Conservation (phyloP, 1,284 basidiomycete species). For the Sporisorium graminicola region DNA sequence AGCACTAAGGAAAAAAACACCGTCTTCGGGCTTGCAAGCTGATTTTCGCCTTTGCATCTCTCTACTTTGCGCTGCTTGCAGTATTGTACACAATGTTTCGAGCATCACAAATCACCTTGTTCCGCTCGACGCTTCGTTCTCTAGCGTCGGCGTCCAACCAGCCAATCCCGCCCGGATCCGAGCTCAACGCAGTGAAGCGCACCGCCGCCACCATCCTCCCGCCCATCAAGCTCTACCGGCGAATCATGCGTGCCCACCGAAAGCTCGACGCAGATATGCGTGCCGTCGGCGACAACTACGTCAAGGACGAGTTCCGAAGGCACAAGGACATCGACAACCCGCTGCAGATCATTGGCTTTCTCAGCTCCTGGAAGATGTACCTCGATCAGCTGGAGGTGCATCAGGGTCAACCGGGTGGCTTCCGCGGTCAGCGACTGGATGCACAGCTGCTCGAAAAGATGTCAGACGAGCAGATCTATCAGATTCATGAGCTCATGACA, state of each 20-base stretch:
- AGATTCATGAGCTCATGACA: constrained; percentile 68
- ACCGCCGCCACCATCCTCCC: constrained; percentile 59
- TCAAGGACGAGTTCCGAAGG: constrained; percentile 68
- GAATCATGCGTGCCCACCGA: constrained; percentile 64
- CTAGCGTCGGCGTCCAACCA: constrained; percentile 42
- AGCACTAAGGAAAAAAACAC: not conserved
- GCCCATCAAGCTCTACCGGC: constrained; percentile 65
- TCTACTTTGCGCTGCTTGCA: not conserved
- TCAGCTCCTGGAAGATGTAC: constrained; percentile 69
- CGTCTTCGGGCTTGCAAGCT: constrained; percentile 1
- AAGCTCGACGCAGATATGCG: constrained; percentile 66
- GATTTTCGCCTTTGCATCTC: constrained; percentile 1
- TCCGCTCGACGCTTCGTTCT: constrained; percentile 28
- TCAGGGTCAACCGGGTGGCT: constrained; percentile 39
- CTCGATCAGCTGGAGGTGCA: constrained; percentile 62
- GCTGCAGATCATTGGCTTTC: constrained; percentile 67
- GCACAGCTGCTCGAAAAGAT: constrained; percentile 60
- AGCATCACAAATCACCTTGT: constrained; percentile 15
- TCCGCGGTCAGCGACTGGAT: constrained; percentile 54
- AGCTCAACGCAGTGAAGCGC: constrained; percentile 38
- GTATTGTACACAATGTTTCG: constrained; percentile 24
- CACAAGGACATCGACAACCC: constrained; percentile 65
- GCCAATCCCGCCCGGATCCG: constrained; percentile 40
- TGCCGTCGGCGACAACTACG: constrained; percentile 67
- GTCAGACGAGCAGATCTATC: constrained; percentile 69